Base-by-base conservation (phyloP, 208 protist genomes). In the Acanthamoeba sp. region DNA sequence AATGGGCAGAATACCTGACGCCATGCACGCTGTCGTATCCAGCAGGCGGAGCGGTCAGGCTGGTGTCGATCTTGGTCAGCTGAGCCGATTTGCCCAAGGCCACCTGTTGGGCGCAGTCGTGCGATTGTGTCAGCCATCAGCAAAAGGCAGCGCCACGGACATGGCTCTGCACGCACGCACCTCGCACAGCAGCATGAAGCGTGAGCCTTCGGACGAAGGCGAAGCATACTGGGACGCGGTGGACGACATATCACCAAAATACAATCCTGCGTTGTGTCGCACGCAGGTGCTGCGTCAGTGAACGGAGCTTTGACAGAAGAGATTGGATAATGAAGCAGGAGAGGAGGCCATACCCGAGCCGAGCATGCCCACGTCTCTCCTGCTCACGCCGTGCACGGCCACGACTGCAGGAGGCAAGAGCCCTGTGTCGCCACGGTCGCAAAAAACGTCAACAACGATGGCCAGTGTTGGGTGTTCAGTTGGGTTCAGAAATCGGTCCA, bases 21-120 rank as follows among this genome's bases (percentile, higher is more conserved):
- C 92, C 95, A 27, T 96, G 95, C n/a, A 96, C 85, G 71, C 91
- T 95, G 32, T 96, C 22, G 52, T 73, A 96, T 38, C 95, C 95
- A 18, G 69, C 14, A 40, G 80, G 80, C n/a, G 80, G 80, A 16
- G 42, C 80, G n/a, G 80, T 89, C 12, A 89, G 50, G 80, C 29
- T 64, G 18, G 80, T 89, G 36, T 89, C 50, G 80, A 64, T 64
- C 48, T 55, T 64, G 50, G 80, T 89, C 29, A 89, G 45, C 42
- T 59, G 14, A 24, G 80, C 80, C 7, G 42, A 27, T 48, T 89
- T 89, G 40, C 80, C 80, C 42, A 89, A 29, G n/a, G 80, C 80
- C 27, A 89, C 80, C 80, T 89, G 29, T 22, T n/a, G n/a, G n/a
- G n/a, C n/a, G n/a, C n/a, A n/a, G 59, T 52, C 16, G 6, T 52